These are phyloP conservation scores for Ogataea pignaliae DNA, from an alignment of 805 yeast genomes.

Conservation along the genomic window DNA sequence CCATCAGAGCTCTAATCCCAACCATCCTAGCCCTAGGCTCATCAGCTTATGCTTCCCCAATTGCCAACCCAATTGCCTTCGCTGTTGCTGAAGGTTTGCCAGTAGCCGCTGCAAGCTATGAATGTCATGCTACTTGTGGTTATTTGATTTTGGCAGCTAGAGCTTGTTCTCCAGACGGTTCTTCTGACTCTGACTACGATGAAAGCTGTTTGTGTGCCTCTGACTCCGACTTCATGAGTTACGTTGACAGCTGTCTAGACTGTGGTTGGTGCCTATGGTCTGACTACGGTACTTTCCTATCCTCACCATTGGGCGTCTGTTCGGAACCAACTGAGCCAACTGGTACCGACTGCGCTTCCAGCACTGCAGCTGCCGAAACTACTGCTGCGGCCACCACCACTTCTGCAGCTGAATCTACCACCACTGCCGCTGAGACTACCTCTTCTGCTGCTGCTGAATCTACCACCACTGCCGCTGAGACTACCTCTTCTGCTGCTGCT, in stretches of 20 bases:
- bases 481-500: conserved; percentile 5
- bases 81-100: conserved; percentile 9
- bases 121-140: conserved; percentile 32
- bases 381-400: conserved; percentile 7
- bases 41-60: conserved; percentile 12
- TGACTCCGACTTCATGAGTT: conserved; percentile 22
- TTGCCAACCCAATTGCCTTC: conserved; percentile 21
- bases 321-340: conserved; percentile 30
- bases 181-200: conserved; percentile 29
- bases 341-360: conserved; percentile 26
- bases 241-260: conserved; percentile 29
- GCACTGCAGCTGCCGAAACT: conserved; percentile 6
- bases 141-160: conserved; percentile 27
- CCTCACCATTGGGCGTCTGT: conserved; percentile 29
- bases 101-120: conserved; percentile 25
- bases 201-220: conserved; percentile 28
- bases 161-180: conserved; percentile 19
- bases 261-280: conserved; percentile 38
- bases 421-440: conserved; percentile 17
- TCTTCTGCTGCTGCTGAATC: conserved; percentile 5
- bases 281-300: conserved; percentile 30
- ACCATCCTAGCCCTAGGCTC: conserved; percentile 5
- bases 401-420: conserved; percentile 2
- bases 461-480: conserved; percentile 1
- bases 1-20: conserved; percentile 3